Evolutionary conservation across 768 basidiomycete genomes (phyloP).

Genomic region (Mycena rebaudengoi): DNA sequence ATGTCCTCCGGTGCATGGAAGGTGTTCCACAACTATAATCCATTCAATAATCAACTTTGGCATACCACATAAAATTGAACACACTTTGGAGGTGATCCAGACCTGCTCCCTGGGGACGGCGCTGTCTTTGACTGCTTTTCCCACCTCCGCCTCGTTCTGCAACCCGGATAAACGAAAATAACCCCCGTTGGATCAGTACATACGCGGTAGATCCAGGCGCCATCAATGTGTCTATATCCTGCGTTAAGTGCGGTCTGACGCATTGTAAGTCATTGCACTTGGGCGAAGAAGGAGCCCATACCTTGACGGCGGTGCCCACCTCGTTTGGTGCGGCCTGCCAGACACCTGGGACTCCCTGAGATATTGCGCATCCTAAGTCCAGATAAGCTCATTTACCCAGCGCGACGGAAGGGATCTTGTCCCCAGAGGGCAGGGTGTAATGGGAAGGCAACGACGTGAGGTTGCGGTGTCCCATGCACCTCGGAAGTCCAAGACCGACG

Average conservation of each 20-base stretch:
- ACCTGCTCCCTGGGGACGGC: constrained; percentile 67
- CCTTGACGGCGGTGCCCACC: constrained; percentile 76
- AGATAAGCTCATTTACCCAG: constrained; percentile 58
- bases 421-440: constrained; percentile 71
- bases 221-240: constrained; percentile 79
- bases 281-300: constrained; percentile 22
- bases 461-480: constrained; percentile 7
- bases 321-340: constrained; percentile 67
- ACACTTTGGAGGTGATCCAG: constrained; percentile 72
- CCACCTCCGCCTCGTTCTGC: constrained; percentile 79
- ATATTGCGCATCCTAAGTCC: too few species aligned
- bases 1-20: constrained; percentile 82
- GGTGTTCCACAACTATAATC: constrained; percentile 71
- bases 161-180: neutral
- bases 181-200: too few species aligned
- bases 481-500: neutral
- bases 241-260: constrained; percentile 61
- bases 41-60: neutral
- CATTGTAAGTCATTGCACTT: neutral
- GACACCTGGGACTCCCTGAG: constrained; percentile 64
- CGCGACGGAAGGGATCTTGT: constrained; percentile 73
- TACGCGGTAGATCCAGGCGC: constrained; percentile 75
- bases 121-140: constrained; percentile 66
- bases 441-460: constrained; percentile 49
- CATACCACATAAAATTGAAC: neutral